phyloP scores from a whole-genome alignment of 129 eudicot species.

The Solidago caesia region DNA sequence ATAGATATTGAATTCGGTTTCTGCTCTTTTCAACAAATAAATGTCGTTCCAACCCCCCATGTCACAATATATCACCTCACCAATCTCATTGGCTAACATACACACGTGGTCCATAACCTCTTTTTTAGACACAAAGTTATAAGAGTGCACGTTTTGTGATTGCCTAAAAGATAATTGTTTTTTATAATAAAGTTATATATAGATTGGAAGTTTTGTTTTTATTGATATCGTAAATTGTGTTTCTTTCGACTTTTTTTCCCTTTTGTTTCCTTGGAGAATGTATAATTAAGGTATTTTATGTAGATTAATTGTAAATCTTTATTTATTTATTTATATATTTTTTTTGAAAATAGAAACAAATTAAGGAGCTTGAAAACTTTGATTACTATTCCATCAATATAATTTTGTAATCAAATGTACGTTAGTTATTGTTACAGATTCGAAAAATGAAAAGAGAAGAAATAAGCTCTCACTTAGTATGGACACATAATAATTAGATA shows the following conservation, averaged over 20 bases:
- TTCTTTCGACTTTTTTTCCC: background rate
- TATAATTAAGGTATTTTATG: background rate
- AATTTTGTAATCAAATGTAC: too few species aligned
- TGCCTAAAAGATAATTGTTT: background rate
- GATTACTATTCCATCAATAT: too few species aligned
- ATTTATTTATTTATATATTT: too few species aligned
- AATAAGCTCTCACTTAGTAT: too few species aligned
- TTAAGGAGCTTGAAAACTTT: too few species aligned
- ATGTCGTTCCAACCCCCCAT: constrained; percentile 9
- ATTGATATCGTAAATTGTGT: background rate
- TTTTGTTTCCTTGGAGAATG: background rate
- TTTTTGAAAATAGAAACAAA: too few species aligned
- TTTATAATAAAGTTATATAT: background rate
- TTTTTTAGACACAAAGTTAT: constrained; percentile 11
- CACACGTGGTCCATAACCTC: constrained; percentile 23
- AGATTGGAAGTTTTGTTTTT: background rate
- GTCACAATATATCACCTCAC: background rate
- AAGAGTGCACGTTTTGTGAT: background rate
- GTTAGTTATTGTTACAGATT: too few species aligned
- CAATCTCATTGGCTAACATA: constrained; percentile 19
- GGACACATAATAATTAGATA: too few species aligned
- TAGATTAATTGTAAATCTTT: background rate
- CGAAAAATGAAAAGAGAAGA: too few species aligned
- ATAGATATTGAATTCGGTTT: background rate
- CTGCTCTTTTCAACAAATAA: constrained; percentile 22